phyloP scores from a whole-genome alignment of 345 rosid genomes.

The Euphorbia pulcherrima region DNA sequence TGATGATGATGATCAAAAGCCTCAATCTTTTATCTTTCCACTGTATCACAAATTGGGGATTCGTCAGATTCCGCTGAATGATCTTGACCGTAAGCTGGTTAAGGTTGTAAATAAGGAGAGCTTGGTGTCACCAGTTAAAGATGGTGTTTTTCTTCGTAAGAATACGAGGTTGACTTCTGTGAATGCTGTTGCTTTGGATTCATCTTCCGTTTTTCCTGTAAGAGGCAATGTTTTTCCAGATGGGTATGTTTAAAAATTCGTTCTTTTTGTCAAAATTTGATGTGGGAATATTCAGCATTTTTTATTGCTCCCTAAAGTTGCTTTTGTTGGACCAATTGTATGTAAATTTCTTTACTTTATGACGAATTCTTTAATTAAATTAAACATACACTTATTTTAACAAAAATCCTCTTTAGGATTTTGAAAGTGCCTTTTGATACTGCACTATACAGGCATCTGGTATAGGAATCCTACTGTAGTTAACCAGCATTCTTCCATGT shows the following conservation, averaged over 20 bases:
- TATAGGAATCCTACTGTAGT: slow-evolving; percentile 1
- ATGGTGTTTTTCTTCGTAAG: slow-evolving; percentile 25
- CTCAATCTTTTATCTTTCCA: slow-evolving; percentile 60
- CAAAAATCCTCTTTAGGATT: background rate
- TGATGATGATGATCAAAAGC: slow-evolving; percentile 38
- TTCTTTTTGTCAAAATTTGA: background rate
- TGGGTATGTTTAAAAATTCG: slow-evolving; percentile 52
- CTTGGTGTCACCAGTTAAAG: slow-evolving; percentile 29
- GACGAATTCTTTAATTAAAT: background rate
- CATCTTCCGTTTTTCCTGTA: slow-evolving; percentile 65
- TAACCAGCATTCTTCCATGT: background rate
- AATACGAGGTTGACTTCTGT: slow-evolving; percentile 32
- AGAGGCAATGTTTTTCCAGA: slow-evolving; percentile 76
- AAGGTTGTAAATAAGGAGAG: slow-evolving; percentile 41
- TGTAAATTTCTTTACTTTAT: background rate
- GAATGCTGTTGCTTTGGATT: slow-evolving; percentile 38
- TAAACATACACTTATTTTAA: background rate
- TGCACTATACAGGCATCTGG: background rate
- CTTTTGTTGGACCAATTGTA: slow-evolving; percentile 7
- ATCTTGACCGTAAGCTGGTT: slow-evolving; percentile 43
- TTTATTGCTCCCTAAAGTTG: background rate
- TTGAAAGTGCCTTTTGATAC: background rate
- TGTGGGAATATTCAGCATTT: background rate
- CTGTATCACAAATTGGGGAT: slow-evolving; percentile 54
- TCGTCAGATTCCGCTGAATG: slow-evolving; percentile 33